Base-by-base conservation (phyloP, 2,329 filamentous ascomycete species). In the Cladosporium velox region DNA sequence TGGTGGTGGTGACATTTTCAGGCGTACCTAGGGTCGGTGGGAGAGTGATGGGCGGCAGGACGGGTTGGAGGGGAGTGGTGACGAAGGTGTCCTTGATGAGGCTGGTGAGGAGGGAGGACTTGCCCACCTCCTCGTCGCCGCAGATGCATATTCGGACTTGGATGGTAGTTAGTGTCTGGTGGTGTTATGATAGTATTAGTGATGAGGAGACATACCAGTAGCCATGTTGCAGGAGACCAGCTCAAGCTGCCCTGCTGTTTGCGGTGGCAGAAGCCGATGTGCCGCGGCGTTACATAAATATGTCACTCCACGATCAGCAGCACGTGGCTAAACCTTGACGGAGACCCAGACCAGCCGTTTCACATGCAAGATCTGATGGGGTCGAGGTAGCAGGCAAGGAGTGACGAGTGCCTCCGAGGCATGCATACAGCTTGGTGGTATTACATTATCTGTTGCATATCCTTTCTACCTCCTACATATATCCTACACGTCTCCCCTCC, bases 61-160 rank as follows among this genome's bases (percentile, higher is more conserved):
- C 91, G 15, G 93, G 87, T 77, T 97, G 94, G 75, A 99, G 97
- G 82, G 96, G 97, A 80, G 91, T 92, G 70, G 91, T 92, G 73
- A 98, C 91, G 79, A 98, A 99, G 78, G 94, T 91, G 77, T 97
- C 94, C 77, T 98, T 98, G 77, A 99, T 94, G 47, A 99, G 88
- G 66, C 93, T 96, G 11, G 74, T 77, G 63, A 79, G 73, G 55
- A 79, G 85, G 78, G 91, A 95, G 67, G 91, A 95, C 81, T 97
- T 97, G 73, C 93, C 93, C n/a, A 91, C 93, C 73, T 91, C 91
- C 81, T 98, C 94, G 79, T 99, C 95, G 75, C 95, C 95, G 82
- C 93, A 97, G 67, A 98, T 92, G 79, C 93, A 97, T 75, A 98
- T 93, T 70, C 95, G 91, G 68, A 98, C 94, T 87, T 30, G 18